These are phyloP conservation scores for Nemania sp. DNA, from an alignment of 2,329 filamentous ascomycete species.

Conservation along the genomic window DNA sequence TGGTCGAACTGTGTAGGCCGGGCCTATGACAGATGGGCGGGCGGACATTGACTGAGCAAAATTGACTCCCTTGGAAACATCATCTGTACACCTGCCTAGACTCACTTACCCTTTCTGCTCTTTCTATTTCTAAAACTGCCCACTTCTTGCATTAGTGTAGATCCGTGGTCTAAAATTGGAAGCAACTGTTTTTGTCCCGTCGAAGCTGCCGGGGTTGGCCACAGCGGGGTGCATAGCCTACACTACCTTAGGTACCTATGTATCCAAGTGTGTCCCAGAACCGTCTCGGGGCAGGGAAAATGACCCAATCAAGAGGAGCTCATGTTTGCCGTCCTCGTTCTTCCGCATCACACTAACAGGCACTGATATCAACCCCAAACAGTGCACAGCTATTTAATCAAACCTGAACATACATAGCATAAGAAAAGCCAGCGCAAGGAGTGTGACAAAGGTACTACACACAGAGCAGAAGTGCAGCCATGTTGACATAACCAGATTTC, in stretches of 20 bases:
- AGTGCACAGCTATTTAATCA: slow-evolving; percentile 2
- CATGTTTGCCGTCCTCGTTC: background rate
- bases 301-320: slow-evolving; percentile 9
- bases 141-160: background rate
- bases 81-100: no score
- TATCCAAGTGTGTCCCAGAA: no score
- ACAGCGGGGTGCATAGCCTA: background rate
- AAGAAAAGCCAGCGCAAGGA: slow-evolving; percentile 10
- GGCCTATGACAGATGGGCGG: background rate
- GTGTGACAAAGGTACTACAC: background rate
- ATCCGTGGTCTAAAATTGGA: slow-evolving; percentile 22
- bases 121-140: background rate
- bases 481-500: slow-evolving; percentile 9
- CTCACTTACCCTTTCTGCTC: background rate
- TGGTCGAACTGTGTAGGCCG: no score
- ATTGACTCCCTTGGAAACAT: background rate
- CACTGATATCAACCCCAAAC: slow-evolving; percentile 13
- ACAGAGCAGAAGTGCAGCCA: no score
- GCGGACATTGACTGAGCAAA: background rate
- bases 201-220: slow-evolving; percentile 14
- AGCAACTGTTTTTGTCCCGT: slow-evolving; percentile 5
- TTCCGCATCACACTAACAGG: slow-evolving; percentile 4
- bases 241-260: background rate
- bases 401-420: background rate
- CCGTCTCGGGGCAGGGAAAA: slow-evolving; percentile 1